These are phyloP conservation scores for Tulasnella sp. DNA, from an alignment of 768 basidiomycete genomes.

Conservation along the genomic window DNA sequence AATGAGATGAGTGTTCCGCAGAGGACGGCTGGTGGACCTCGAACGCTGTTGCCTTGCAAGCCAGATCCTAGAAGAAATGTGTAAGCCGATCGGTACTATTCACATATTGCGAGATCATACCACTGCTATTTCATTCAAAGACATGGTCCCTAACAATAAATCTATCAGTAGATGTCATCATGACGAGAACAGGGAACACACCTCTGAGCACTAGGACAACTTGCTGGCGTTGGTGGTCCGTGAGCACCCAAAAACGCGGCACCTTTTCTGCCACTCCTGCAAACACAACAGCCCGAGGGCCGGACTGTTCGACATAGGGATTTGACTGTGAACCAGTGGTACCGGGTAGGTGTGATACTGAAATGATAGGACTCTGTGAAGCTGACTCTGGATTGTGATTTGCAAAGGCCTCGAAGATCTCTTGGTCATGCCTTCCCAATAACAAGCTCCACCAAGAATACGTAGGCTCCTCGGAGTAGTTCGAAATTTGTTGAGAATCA, in stretches of 20 bases:
- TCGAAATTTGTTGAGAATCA: slow-evolving; percentile 19
- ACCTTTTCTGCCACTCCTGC: slow-evolving; percentile 28
- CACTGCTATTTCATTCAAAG: slow-evolving; percentile 73
- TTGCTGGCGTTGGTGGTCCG: slow-evolving; percentile 60
- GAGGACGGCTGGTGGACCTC: not conserved
- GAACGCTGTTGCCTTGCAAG: slow-evolving; percentile 51
- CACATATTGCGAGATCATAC: slow-evolving; percentile 9
- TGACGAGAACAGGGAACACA: slow-evolving; percentile 24
- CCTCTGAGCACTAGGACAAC: slow-evolving; percentile 65
- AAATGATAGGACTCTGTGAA: not conserved
- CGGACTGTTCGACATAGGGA: not conserved
- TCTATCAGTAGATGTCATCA: not conserved
- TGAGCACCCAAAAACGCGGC: slow-evolving; percentile 79
- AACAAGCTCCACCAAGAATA: slow-evolving; percentile 81
- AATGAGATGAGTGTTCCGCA: too few relatives aligned
- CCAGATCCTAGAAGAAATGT: slow-evolving; percentile 37
- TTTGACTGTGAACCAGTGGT: not conserved
- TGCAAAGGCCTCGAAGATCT: slow-evolving; percentile 62
- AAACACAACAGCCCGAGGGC: slow-evolving; percentile 20
- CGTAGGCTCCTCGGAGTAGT: slow-evolving; percentile 15
- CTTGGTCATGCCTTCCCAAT: slow-evolving; percentile 66
- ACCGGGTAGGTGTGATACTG: slow-evolving; percentile 5
- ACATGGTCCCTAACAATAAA: slow-evolving; percentile 53
- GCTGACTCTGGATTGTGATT: not conserved
- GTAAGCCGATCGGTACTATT: not conserved